Conservation (phyloP, 441 rosid species). For the Populus tomentosa region DNA sequence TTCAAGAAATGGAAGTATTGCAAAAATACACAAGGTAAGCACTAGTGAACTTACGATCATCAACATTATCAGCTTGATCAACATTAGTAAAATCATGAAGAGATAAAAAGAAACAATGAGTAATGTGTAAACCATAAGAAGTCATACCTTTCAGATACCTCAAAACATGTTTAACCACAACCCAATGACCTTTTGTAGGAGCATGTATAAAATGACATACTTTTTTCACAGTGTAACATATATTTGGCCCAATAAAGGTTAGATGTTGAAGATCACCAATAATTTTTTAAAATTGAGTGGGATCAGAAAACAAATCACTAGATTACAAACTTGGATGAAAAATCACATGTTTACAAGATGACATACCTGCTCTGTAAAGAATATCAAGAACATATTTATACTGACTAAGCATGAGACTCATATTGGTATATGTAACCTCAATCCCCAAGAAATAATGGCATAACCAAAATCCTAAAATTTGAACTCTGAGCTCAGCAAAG, state of each 20-base stretch:
- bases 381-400: too few relatives aligned
- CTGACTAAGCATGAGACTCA: too few relatives aligned
- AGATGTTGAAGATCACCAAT: neutral
- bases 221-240: neutral
- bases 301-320: neutral
- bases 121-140: neutral
- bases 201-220: neutral
- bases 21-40: neutral
- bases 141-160: neutral
- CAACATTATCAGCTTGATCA: neutral
- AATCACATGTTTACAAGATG: neutral
- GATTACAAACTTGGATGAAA: neutral
- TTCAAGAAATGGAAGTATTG: neutral
- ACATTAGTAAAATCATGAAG: neutral
- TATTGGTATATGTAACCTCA: neutral
- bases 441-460: neutral
- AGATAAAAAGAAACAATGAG: rapidly evolving
- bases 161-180: neutral
- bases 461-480: neutral
- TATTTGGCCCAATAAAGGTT: neutral
- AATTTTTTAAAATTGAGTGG: neutral
- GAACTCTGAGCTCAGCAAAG: neutral
- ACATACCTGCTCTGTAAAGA: too few relatives aligned
- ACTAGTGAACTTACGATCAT: neutral
- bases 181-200: neutral